Conservation (phyloP, 139 green algal species). For the Chlorella vulgaris region DNA sequence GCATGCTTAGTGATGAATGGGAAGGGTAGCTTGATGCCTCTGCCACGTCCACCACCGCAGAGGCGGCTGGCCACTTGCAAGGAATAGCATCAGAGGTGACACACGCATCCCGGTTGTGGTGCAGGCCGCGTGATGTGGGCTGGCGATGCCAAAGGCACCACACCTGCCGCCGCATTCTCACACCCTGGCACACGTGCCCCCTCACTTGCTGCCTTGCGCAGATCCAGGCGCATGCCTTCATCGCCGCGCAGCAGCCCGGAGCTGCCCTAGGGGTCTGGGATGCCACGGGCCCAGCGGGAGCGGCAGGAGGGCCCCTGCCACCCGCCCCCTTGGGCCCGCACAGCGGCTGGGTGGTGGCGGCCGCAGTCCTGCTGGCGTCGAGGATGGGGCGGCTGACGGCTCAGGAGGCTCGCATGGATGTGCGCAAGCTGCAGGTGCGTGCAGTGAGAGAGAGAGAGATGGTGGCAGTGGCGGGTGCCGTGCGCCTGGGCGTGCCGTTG, state of each 20-base stretch:
- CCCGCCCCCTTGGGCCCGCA: not conserved
- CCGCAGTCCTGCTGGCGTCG: slow-evolving; percentile 29
- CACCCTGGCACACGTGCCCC: no score
- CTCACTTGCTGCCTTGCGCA: not conserved
- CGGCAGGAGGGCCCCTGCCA: not conserved
- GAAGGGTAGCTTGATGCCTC: no score
- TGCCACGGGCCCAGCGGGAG: not conserved
- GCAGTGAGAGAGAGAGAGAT: not conserved
- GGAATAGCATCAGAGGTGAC: no score
- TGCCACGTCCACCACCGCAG: no score
- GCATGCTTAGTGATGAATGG: no score
- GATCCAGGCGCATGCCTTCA: not conserved
- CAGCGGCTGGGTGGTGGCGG: slow-evolving; percentile 28
- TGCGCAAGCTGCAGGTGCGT: slow-evolving; percentile 30
- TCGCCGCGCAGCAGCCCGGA: not conserved
- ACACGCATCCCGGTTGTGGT: no score
- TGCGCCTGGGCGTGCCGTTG: not conserved
- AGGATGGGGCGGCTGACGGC: slow-evolving; percentile 28
- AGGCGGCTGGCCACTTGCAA: no score
- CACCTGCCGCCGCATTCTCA: no score
- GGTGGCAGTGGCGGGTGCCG: not conserved
- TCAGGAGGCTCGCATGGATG: slow-evolving; percentile 40
- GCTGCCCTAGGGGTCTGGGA: not conserved
- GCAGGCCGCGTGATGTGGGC: no score
- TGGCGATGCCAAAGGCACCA: no score